These are phyloP conservation scores for Boletus rubroflammeus DNA, from an alignment of 768 basidiomycete genomes.

Conservation along the genomic window DNA sequence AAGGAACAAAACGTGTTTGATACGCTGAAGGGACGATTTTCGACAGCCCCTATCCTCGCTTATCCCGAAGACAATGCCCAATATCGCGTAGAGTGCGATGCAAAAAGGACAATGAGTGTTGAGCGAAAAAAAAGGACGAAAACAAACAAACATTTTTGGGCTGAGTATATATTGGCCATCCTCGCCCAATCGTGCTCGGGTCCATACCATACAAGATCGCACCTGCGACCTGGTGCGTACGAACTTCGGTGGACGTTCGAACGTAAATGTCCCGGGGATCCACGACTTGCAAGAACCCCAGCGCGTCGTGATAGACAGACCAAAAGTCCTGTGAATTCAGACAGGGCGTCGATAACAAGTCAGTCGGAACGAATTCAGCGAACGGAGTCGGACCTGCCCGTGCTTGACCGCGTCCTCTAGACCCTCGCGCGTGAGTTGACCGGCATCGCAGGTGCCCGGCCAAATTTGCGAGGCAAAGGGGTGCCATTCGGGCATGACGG, in stretches of 20 bases:
- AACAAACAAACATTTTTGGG: constrained; percentile 36
- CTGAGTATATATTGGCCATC: constrained; percentile 41
- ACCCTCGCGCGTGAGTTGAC: constrained; percentile 45
- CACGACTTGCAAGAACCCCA: constrained; percentile 37
- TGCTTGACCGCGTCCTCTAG: constrained; percentile 41
- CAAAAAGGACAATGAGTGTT: not conserved
- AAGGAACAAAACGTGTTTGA: no score
- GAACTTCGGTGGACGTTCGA: constrained; percentile 42
- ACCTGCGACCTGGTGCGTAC: constrained; percentile 47
- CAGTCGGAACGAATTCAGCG: not conserved
- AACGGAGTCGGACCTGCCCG: constrained; percentile 35
- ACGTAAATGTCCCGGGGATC: constrained; percentile 38
- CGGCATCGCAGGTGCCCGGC: constrained; percentile 47
- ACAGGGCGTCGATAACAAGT: not conserved
- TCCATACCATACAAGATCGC: constrained; percentile 47
- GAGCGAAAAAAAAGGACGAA: not conserved
- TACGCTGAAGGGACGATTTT: no score
- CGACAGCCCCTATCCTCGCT: no score
- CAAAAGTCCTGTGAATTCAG: constrained; percentile 41
- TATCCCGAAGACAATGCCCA: no score
- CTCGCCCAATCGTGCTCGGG: constrained; percentile 24
- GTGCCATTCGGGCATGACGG: constrained; percentile 37
- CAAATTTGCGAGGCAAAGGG: constrained; percentile 44
- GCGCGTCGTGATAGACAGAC: constrained; percentile 37
- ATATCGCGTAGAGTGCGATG: no score